Evolutionary conservation across 495 filamentous ascomycete genomes (phyloP), one percentile per base, ranked within the genome.

Genomic region (Apiosordaria backusii): DNA sequence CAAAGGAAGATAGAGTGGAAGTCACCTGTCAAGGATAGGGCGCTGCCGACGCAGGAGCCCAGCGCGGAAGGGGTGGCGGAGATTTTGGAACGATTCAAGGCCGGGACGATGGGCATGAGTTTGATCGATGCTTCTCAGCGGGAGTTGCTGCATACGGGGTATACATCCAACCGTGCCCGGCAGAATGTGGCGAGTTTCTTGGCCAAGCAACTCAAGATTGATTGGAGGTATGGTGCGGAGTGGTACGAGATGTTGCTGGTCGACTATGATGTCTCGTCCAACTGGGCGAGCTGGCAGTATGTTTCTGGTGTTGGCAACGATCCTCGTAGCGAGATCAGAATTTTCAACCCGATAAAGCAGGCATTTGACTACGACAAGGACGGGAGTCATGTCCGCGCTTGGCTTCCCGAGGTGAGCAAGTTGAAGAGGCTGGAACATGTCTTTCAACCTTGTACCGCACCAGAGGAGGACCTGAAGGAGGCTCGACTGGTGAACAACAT

Each of bases 261-360:
- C 29, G 90, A 92, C 71, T 91, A 92, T 72, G 90, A 92, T 67
- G 78, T 89, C 13, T 83, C 82, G 40, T 87, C 80, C 57, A 92
- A 92, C 71, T 92, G 88, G 88, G 86, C 86, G 50, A 91, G 90
- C 70, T 92, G 89, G 90, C 88, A 90, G 75, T 91, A 92, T 68
- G 83, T 85, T 7, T 82, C 88, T 0, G 89, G 90, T 6, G 88
- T 92, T 0, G 90, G 90, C 22, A 92, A 91, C 71, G 89, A 91
- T 70, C 90, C 89, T 0, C 72, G 87, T 29, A 83, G 85, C 35
- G 82, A 88, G 50, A 80, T 81, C 0, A 76, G 89, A 50, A 84
- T 89, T 15, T 91, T 92, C 79, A 92, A 92, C 72, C 89, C 89
- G 1, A 80, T 89, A 35, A 90, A 91, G 76, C 86, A 90, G 71